Evolutionary conservation across 1,284 basidiomycete genomes (phyloP), one percentile per base, ranked within the genome.

Genomic region (Irpex sp.): DNA sequence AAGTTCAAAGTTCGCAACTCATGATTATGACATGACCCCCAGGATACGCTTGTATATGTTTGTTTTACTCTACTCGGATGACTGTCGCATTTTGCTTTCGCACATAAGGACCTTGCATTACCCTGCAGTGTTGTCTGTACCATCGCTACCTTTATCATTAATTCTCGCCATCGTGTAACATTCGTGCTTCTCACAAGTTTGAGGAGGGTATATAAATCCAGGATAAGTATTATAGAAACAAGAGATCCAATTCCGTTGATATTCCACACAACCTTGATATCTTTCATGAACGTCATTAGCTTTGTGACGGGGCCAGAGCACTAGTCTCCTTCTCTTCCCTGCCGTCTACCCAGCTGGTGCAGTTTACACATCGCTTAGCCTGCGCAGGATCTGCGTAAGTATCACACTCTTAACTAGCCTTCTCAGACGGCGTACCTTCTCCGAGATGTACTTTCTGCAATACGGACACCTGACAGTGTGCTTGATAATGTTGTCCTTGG

Each of bases 1-100:
- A 78, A 72, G 44, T 81, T 81, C 71, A 79, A 74, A 68, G 66
- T 67, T n/a, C 58, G 58, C 40, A 51, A 59, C 47, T 31, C 47
- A 54, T 62, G 38, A 60, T 11, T 9, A 56, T 17, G 31, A 36
- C 34, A 26, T 26, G 26, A 26, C 26, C 26, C 3, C 26, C 9
- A 51, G 4, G 49, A 51, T 52, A 36, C 37, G 21, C 13, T 26
- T 52, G n/a, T 52, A 52, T 52, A 26, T 52, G 17, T 34, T 56
- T 56, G 26, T 26, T 26, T 26, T 26, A 26, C 26, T 26, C 26
- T 26, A 34, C 54, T 36, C 34, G 54, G 54, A 56, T 56, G 31
- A 17, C 54, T 56, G 31, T 56, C 31, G 47, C 31, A 26, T 44
- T 56, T 55, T 56, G 54, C 54, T 56, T 34, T 56, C 54, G 54